Conservation (phyloP, 1,139 yeast species). For the Scheffersomyces cryptocercus region DNA sequence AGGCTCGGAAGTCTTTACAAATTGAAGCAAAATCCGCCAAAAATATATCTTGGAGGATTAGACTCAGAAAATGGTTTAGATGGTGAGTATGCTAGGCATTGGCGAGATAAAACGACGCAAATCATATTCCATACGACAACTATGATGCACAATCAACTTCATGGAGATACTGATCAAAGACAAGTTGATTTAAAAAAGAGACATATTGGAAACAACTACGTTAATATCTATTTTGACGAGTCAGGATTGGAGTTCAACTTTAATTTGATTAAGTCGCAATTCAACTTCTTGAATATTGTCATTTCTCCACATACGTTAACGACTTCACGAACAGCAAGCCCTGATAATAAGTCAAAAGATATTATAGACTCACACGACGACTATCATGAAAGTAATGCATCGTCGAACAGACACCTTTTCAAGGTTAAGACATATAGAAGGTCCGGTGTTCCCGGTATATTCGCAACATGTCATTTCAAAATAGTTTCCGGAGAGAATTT, state of each 20-base stretch:
- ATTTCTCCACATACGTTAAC: conserved; percentile 59
- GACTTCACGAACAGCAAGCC: background rate
- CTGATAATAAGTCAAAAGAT: background rate
- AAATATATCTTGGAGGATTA: conserved; percentile 75
- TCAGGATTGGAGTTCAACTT: conserved; percentile 66
- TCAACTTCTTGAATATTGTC: conserved; percentile 79
- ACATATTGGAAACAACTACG: conserved; percentile 85
- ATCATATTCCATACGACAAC: conserved; percentile 78
- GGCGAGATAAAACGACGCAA: conserved; percentile 74
- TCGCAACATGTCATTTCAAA: conserved; percentile 76
- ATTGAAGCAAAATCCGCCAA: conserved; percentile 50
- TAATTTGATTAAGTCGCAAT: conserved; percentile 73
- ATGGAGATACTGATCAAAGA: conserved; percentile 39
- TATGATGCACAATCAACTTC: conserved; percentile 53
- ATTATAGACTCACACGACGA: background rate
- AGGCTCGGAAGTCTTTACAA: conserved; percentile 60
- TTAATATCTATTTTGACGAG: conserved; percentile 79
- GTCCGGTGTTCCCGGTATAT: conserved; percentile 72
- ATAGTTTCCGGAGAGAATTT: conserved; percentile 61
- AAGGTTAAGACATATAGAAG: conserved; percentile 65
- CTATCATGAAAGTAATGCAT: background rate
- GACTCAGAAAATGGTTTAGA: conserved; percentile 69
- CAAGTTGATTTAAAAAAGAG: conserved; percentile 62
- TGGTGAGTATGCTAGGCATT: conserved; percentile 74
- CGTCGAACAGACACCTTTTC: conserved; percentile 30